Evolutionary conservation across 345 rosid species (phyloP), one percentile per base, ranked within the genome.

Genomic region (Gossypium turneri): DNA sequence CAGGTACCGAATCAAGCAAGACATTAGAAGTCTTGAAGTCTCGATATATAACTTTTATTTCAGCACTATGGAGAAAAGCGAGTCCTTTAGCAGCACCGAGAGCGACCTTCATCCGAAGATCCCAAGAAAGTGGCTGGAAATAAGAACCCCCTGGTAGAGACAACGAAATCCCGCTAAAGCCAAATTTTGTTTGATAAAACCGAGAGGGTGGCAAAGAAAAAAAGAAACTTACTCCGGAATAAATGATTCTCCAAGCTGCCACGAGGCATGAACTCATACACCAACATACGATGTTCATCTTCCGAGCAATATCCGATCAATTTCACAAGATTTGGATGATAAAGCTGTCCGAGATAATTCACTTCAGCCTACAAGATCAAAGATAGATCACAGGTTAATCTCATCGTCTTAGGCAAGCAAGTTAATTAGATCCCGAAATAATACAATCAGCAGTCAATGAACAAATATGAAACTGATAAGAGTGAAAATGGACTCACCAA

Each of bases 101-200:
- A 65, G 94, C 92, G 25, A 87, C 92, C 81, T 84, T 88, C 84
- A 88, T 48, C 52, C 94, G 90, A 9, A 90, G 88, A 58, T 70
- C 85, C 94, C 94, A 90, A 12, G 92, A 88, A 79, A 90, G 87
- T 34, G 94, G 92, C 48, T 88, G 92, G 85, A 90, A 90, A 72
- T 85, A 90, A 12, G 90, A 90, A 48, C 92, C 94, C 78, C 94
- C 94, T 88, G 88, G 27, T 48, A 72, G 52, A 75, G 12, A 69
- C 13, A 4, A 67, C 12, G 15, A 48, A 24, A 77, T 6, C 19
- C 6, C 5, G 48, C n/a, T 20, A 27, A 73, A 19, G 1, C 47
- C 67, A 57, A 13, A 48, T 52, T 55, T 24, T 56, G 70, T 20
- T 73, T 19, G 48, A 47, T n/a, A 69, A 24, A 24, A 44, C 11